Base-by-base conservation (phyloP, 2,329 filamentous ascomycete species). In the Madurella mycetomatis region DNA sequence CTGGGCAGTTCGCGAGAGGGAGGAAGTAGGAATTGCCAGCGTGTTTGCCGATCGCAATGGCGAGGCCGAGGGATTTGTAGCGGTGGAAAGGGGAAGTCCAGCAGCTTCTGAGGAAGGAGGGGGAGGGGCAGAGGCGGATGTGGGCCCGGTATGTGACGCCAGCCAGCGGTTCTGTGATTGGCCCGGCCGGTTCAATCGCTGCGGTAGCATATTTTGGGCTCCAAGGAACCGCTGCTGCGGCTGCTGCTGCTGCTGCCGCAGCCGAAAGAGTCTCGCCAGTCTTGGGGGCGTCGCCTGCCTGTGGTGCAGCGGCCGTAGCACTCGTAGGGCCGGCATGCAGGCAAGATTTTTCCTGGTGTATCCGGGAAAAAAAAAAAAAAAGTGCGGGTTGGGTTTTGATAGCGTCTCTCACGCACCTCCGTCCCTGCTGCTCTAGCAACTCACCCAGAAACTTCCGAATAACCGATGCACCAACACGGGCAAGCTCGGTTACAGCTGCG, bases 1-100 rank as follows among this genome's bases (percentile, higher is more conserved):
- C 69, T 81, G 79, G 45, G 75, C 72, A 57, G 78, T 78, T 60
- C 79, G 73, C 62, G 67, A 74, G 61, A 73, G 72, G 66, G 79
- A 72, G 73, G 78, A 78, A 15, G 34, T 4, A 15, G 13, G 34
- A 37, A 37, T 15, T 4, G 9, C 13, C 13, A 37, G 11, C 34
- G 4, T 37, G 67, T 70, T 75, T 15, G 19, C 49, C 42, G 40
- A 39, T 31, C 32, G 53, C 43, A 62, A 59, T 60, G 61, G 60
- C 47, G 55, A 51, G 52, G 58, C 57, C 50, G 52, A 55, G 57
- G 58, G 54, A 53, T 55, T 58, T 58, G 55, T 49, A 52, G 50
- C 34, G 34, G 54, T 43, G 47, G 57, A 44, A 37, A 49, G 49
- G 37, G 49, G 53, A 30, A 51, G 40, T 51, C 53, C 42, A 37